These are phyloP conservation scores for Pseudoneurospora amorphoporcata DNA, from an alignment of 495 filamentous ascomycete species.

Conservation along the genomic window DNA sequence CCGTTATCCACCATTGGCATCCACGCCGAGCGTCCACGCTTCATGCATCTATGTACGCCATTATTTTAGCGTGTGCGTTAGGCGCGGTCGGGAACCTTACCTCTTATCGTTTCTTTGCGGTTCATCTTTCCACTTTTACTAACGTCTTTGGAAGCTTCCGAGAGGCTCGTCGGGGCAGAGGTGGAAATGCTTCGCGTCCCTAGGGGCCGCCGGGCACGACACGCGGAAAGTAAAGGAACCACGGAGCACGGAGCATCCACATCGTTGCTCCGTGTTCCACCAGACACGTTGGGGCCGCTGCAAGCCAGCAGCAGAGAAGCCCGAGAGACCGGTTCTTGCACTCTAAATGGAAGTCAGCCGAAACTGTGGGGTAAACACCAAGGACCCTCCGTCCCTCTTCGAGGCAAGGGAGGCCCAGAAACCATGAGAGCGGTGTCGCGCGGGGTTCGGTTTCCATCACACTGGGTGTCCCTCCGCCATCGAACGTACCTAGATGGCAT, in stretches of 20 bases:
- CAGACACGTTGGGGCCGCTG: not conserved
- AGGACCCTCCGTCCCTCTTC: not conserved
- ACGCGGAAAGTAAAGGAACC: not conserved
- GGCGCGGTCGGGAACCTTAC: not conserved
- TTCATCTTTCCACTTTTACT: not conserved
- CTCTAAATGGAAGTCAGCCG: not conserved
- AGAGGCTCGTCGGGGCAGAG: not conserved
- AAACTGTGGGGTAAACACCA: not conserved
- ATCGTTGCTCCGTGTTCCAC: not conserved
- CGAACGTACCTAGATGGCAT: not conserved
- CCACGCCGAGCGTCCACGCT: not conserved
- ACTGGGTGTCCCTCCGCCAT: not conserved
- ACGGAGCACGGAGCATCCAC: not conserved
- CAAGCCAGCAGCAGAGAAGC: not conserved
- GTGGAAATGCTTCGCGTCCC: not conserved
- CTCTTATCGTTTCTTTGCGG: not conserved
- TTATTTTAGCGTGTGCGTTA: not conserved
- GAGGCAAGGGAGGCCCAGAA: not conserved
- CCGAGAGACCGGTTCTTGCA: not conserved
- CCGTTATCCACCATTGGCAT: not conserved
- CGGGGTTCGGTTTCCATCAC: not conserved
- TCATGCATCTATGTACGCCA: not conserved
- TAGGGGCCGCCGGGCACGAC: not conserved
- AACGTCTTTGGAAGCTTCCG: not conserved
- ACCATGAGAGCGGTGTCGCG: not conserved